Evolutionary conservation across 441 rosid genomes (phyloP).

Genomic region (Breynia disticha): DNA sequence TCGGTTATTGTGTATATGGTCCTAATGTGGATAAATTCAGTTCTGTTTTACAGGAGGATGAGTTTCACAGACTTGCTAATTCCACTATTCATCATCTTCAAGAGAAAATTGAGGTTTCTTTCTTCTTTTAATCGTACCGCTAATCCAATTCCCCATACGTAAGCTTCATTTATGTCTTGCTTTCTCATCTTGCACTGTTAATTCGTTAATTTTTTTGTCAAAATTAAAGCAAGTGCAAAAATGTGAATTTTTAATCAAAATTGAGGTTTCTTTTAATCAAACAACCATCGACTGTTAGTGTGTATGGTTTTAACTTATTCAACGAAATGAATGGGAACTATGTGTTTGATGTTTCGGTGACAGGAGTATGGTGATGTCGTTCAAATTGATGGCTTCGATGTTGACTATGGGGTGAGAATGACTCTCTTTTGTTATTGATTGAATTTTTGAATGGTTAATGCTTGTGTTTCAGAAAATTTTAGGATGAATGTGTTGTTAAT

Average conservation of each 20-base stretch:
- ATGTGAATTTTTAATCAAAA: too few relatives aligned
- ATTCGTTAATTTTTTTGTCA: too few relatives aligned
- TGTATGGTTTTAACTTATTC: not conserved
- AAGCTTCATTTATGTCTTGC: too few relatives aligned
- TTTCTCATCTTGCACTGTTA: not conserved
- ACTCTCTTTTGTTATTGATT: not conserved
- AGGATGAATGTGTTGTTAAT: not conserved
- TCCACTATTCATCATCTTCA: constrained; percentile 61
- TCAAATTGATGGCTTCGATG: constrained; percentile 80
- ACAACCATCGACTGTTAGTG: not conserved
- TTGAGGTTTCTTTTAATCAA: not conserved
- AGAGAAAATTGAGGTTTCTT: constrained; percentile 67
- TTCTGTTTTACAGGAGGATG: constrained; percentile 70
- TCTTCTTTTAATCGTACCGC: too few relatives aligned
- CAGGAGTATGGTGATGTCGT: constrained; percentile 77
- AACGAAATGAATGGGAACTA: not conserved
- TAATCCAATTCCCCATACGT: too few relatives aligned
- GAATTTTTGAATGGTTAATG: not conserved
- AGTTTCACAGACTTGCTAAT: constrained; percentile 72
- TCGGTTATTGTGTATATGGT: not conserved
- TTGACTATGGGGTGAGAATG: constrained; percentile 74
- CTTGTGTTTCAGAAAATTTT: constrained; percentile 1
- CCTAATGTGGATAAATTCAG: constrained; percentile 34
- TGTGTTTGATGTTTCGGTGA: constrained; percentile 1
- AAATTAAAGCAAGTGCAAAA: too few relatives aligned